These are phyloP conservation scores for Fusarium hainanense DNA, from an alignment of 2,329 filamentous ascomycete genomes.

Conservation along the genomic window DNA sequence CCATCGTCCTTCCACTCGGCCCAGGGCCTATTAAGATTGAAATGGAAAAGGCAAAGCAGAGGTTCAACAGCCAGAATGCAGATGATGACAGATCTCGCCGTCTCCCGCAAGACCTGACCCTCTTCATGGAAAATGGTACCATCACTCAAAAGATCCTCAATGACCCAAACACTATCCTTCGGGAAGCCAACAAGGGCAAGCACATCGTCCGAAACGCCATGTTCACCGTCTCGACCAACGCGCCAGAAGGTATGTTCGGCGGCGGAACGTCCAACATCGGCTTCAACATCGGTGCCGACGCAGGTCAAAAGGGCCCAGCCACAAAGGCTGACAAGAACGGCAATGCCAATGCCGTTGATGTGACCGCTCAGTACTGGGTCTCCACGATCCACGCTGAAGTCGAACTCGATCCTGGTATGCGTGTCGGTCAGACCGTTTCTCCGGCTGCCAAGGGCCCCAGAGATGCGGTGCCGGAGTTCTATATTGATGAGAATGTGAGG, in stretches of 20 bases:
- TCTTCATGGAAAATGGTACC: neutral
- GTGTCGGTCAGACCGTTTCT: neutral
- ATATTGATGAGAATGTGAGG: neutral
- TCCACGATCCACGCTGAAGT: neutral
- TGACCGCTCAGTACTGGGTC: conserved; percentile 1
- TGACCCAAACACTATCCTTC: neutral
- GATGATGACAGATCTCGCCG: neutral
- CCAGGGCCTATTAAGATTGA: neutral
- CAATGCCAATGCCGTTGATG: neutral
- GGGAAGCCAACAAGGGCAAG: neutral
- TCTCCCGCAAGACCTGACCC: neutral
- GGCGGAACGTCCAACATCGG: conserved; percentile 1
- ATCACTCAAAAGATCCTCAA: neutral
- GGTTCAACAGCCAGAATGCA: neutral
- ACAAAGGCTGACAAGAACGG: neutral
- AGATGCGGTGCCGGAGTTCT: neutral
- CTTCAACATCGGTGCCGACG: neutral
- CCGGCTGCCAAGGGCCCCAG: neutral
- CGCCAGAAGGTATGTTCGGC: neutral
- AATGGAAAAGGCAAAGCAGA: neutral
- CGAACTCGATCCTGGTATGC: neutral
- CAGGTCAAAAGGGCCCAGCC: neutral
- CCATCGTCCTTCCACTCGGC: neutral
- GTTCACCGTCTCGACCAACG: neutral
- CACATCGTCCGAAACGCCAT: neutral